Evolutionary conservation across 78 protist species (phyloP).

Genomic region (Dictyostelium purpureum): DNA sequence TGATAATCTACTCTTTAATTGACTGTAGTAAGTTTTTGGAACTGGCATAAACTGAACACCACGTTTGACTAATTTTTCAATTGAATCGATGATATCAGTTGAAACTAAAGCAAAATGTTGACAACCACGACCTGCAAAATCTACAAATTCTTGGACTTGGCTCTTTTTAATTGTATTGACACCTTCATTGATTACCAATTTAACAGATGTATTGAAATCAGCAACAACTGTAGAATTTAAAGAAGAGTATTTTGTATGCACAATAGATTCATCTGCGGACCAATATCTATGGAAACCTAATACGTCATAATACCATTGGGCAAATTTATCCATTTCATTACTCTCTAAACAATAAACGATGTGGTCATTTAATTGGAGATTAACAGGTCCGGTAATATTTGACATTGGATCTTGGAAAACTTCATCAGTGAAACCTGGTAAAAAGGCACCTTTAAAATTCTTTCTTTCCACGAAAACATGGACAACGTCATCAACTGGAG

Average conservation of each 20-base stretch:
- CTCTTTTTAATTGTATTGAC: slow-evolving; percentile 65
- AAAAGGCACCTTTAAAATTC: slow-evolving; percentile 80
- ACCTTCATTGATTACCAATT: slow-evolving; percentile 90
- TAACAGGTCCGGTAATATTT: slow-evolving; percentile 22
- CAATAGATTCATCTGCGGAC: slow-evolving; percentile 85
- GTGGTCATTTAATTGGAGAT: slow-evolving; percentile 82
- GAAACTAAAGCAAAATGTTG: slow-evolving; percentile 94
- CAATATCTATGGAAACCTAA: slow-evolving; percentile 91
- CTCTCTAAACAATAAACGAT: slow-evolving; percentile 84
- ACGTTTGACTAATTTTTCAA: slow-evolving; percentile 53
- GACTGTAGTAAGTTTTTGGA: slow-evolving; percentile 84
- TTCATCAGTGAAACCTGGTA: slow-evolving; percentile 79
- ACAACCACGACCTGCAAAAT: slow-evolving; percentile 93
- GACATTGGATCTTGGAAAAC: slow-evolving; percentile 33
- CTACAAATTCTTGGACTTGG: slow-evolving; percentile 91
- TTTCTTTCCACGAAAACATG: slow-evolving; percentile 89
- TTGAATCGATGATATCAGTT: slow-evolving; percentile 71
- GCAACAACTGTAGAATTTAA: slow-evolving; percentile 86
- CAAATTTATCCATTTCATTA: slow-evolving; percentile 58
- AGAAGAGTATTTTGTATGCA: slow-evolving; percentile 86
- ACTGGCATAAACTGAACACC: slow-evolving; percentile 86
- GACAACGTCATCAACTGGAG: slow-evolving; percentile 83
- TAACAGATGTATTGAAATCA: slow-evolving; percentile 70
- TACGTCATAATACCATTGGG: slow-evolving; percentile 76
- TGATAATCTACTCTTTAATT: slow-evolving; percentile 43